phyloP scores from a whole-genome alignment of 2,329 filamentous ascomycete species.

The Neofusicoccum laricinum region DNA sequence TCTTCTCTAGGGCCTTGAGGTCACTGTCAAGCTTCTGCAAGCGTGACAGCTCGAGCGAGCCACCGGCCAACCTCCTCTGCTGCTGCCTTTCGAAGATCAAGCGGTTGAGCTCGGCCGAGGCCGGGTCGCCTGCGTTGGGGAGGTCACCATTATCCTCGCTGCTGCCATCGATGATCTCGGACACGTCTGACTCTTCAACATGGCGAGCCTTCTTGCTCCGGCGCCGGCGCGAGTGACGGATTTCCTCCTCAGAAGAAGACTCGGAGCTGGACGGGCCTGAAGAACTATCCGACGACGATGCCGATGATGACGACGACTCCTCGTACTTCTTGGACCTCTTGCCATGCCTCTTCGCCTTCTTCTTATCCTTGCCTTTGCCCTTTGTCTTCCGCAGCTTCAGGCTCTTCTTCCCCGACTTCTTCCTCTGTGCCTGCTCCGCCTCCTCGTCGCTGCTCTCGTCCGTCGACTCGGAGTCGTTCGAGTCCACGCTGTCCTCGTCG shows the following conservation, averaged over 20 bases:
- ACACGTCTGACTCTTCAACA: conserved; percentile 10
- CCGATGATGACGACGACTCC: conserved; percentile 20
- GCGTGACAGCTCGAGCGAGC: neutral
- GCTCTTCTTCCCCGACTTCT: conserved; percentile 21
- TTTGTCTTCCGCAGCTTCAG: conserved; percentile 35
- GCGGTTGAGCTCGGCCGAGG: conserved; percentile 7
- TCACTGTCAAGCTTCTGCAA: neutral
- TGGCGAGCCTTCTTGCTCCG: conserved; percentile 16
- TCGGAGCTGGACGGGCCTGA: conserved; percentile 8
- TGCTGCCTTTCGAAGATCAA: conserved; percentile 7
- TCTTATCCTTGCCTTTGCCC: neutral
- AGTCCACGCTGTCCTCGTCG: conserved; percentile 23
- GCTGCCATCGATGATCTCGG: neutral
- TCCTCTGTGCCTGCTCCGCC: conserved; percentile 10
- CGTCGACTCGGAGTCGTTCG: conserved; percentile 22
- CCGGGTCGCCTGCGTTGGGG: neutral
- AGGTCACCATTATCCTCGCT: neutral
- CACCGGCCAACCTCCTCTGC: neutral
- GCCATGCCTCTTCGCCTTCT: conserved; percentile 24
- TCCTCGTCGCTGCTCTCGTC: conserved; percentile 17
- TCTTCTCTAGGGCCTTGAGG: neutral
- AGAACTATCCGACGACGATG: conserved; percentile 27
- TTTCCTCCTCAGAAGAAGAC: conserved; percentile 15
- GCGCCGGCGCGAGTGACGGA: conserved; percentile 11
- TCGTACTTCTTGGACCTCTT: conserved; percentile 28